Base-by-base conservation (phyloP, 2,329 filamentous ascomycete species). In the Ophiostoma sp. region DNA sequence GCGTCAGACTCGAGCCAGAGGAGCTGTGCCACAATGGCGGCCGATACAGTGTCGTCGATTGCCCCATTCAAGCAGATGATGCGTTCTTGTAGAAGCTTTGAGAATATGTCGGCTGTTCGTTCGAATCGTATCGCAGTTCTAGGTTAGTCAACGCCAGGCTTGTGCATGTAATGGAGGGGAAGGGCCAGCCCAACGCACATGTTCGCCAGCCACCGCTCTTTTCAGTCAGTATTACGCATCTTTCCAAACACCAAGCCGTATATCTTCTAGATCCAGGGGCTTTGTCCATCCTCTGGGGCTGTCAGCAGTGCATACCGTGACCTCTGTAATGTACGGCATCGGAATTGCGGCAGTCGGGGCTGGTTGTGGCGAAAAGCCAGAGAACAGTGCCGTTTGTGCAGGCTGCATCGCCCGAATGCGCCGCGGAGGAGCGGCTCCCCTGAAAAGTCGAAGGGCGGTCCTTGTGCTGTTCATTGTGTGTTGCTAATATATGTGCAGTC, bases 1-100 rank as follows among this genome's bases (percentile, higher is more conserved):
- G 92, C 92, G 76, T 99, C 95, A 75, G 94, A 95, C 83, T 99
- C 96, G 78, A 99, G 92, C 85, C 93, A 99, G 72, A 99, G 89
- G 36, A 99, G 87, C 77, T 99, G 96, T 1, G 95, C 92, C 41
- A 98, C 94, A 72, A 98, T 92, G 58, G 90, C 91, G n/a, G 95
- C 94, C 49, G 93, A 96, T 73, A 95, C 87, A 58, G 86, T 89
- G 76, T 97, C 92, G 80, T 98, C 91, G 69, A 98, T 93, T 75
- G 91, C 84, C 75, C 94, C 94, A 75, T 97, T 97, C 47, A 98
- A 85, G 76, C 91, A 97, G 75, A 99, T 85, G 75, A 98, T 98
- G 72, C 94, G 91, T 83, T 98, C 94, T 87, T 92, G 90, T 18
- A 93, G 79, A 5, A 93, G 81, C 75, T 92, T 89, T 27, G 90